Evolutionary conservation across 1,284 basidiomycete species (phyloP).

Genomic region (Fomes fomentarius): DNA sequence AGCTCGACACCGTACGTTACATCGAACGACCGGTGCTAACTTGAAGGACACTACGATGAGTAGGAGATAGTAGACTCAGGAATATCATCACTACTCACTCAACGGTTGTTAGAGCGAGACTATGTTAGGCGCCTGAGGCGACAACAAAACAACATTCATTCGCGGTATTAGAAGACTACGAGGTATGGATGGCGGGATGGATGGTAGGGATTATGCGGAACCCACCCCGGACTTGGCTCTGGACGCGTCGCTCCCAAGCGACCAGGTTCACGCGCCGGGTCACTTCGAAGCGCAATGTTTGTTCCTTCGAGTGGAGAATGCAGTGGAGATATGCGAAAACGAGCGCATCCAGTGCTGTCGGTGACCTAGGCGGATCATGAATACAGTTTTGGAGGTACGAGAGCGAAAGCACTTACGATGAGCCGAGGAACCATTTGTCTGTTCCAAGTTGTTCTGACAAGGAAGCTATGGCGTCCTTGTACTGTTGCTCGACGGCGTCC

Average conservation of each 20-base stretch:
- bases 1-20: too few species aligned
- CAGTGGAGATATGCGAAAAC: constrained; percentile 77
- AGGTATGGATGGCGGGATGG: background rate
- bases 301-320: constrained; percentile 56
- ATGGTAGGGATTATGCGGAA: constrained; percentile 38
- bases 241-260: constrained; percentile 73
- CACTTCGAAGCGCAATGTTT: constrained; percentile 60
- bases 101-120: too few species aligned
- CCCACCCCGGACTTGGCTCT: constrained; percentile 56
- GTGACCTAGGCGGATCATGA: constrained; percentile 45
- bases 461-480: constrained; percentile 70
- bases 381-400: background rate
- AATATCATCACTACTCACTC: too few species aligned
- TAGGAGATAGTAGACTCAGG: too few species aligned
- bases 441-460: constrained; percentile 73
- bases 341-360: constrained; percentile 78
- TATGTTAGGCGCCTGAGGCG: too few species aligned
- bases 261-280: constrained; percentile 73
- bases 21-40: too few species aligned
- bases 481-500: constrained; percentile 53
- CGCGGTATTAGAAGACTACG: background rate
- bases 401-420: constrained; percentile 50
- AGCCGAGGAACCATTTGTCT: constrained; percentile 79
- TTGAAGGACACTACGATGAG: too few species aligned
- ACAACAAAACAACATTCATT: background rate